phyloP scores from a whole-genome alignment of 345 rosid species.

The Rubroshorea leprosula region DNA sequence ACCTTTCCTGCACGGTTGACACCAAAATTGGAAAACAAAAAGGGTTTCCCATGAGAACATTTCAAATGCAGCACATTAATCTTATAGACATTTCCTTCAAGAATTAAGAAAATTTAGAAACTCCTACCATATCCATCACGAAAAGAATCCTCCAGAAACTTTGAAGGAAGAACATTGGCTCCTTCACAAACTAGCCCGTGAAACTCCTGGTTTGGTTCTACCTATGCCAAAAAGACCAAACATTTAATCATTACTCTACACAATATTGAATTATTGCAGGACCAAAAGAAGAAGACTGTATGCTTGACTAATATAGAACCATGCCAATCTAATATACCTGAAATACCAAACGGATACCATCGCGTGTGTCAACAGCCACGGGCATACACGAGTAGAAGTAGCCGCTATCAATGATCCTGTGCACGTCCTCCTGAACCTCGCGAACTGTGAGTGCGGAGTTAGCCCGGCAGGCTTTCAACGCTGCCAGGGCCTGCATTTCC shows the following conservation, averaged over 20 bases:
- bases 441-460: constrained; percentile 79
- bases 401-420: constrained; percentile 80
- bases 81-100: constrained; percentile 15
- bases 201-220: constrained; percentile 95
- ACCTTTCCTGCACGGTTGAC: constrained; percentile 94
- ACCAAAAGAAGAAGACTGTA: too few relatives aligned
- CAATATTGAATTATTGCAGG: too few relatives aligned
- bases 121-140: constrained; percentile 64
- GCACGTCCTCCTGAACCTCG: constrained; percentile 95
- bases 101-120: constrained; percentile 14
- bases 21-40: constrained; percentile 44
- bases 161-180: constrained; percentile 90
- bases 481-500: constrained; percentile 76
- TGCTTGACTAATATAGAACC: too few relatives aligned
- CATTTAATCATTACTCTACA: constrained; percentile 12
- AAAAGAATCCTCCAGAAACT: constrained; percentile 75
- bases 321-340: constrained; percentile 49
- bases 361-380: constrained; percentile 85
- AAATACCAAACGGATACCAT: constrained; percentile 82
- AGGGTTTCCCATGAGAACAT: constrained; percentile 21
- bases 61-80: constrained; percentile 13
- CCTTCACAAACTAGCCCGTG: constrained; percentile 88
- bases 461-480: constrained; percentile 76
- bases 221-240: constrained; percentile 60
- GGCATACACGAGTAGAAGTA: constrained; percentile 88